These are phyloP conservation scores for Hortaea werneckii DNA, from an alignment of 2,329 filamentous ascomycete genomes.

Conservation along the genomic window DNA sequence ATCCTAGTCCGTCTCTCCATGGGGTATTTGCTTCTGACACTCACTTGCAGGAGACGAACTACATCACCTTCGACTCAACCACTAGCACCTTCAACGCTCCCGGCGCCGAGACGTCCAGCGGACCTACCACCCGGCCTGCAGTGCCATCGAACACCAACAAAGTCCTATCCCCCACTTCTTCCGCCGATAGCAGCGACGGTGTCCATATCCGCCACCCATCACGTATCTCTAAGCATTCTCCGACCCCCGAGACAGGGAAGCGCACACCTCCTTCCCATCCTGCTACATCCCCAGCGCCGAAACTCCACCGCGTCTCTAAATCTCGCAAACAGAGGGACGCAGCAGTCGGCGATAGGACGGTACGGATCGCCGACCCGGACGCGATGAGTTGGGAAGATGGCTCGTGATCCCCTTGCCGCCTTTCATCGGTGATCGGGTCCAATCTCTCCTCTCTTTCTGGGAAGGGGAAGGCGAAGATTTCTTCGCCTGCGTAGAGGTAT, in stretches of 20 bases:
- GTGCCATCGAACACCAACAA: background rate
- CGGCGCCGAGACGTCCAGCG: background rate
- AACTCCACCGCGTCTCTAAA: background rate
- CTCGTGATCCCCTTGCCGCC: too few species aligned
- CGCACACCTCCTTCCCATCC: background rate
- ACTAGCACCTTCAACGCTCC: background rate
- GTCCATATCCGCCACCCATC: slow-evolving; percentile 1
- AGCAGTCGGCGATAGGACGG: background rate
- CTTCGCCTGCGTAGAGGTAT: too few species aligned
- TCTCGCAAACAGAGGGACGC: background rate
- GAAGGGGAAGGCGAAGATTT: too few species aligned
- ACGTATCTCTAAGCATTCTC: background rate
- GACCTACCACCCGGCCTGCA: background rate
- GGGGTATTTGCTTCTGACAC: background rate
- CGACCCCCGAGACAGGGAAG: background rate
- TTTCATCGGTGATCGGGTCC: too few species aligned
- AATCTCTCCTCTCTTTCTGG: too few species aligned
- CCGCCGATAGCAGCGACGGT: background rate
- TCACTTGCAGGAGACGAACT: background rate
- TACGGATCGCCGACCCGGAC: background rate
- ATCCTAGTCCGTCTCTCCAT: background rate
- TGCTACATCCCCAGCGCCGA: background rate
- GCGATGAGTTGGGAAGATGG: background rate
- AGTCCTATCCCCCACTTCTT: background rate
- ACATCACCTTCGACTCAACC: background rate